A percentile compares a stretch with the other conserved stretches of the same genome.
phyloP scores from a whole-genome alignment of 2,329 filamentous ascomycete genomes.

The Colletotrichum limetticola region DNA sequence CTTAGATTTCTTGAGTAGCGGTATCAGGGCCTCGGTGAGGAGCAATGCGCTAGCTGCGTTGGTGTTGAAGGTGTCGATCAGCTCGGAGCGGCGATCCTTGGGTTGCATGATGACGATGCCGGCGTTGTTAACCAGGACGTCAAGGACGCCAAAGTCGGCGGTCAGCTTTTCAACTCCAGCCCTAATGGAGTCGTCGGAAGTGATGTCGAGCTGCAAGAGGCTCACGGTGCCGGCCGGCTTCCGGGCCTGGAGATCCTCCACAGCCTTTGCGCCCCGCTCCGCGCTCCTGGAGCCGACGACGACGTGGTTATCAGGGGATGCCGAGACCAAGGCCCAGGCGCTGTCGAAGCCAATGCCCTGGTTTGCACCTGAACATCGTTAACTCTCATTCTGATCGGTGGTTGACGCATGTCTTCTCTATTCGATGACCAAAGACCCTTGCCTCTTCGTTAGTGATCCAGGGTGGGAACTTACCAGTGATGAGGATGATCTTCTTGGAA shows the following conservation, averaged over 20 bases:
- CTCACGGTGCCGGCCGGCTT: conserved; percentile 67
- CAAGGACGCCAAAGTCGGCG: conserved; percentile 58
- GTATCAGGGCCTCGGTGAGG: conserved; percentile 44
- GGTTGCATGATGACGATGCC: conserved; percentile 65
- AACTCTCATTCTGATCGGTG: background rate
- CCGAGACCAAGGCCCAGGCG: conserved; percentile 45
- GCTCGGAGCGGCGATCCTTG: conserved; percentile 63
- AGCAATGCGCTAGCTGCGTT: conserved; percentile 45
- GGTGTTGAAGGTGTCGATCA: conserved; percentile 59
- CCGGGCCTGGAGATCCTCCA: conserved; percentile 44
- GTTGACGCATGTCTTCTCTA: no score
- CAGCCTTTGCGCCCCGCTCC: conserved; percentile 49
- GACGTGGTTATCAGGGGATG: conserved; percentile 51
- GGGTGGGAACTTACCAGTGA: background rate
- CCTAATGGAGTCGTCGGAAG: conserved; percentile 66
- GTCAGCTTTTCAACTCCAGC: conserved; percentile 63
- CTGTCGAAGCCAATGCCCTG: conserved; percentile 59
- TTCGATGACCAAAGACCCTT: background rate
- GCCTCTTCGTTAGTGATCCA: no score
- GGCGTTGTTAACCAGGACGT: conserved; percentile 69
- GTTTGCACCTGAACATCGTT: conserved; percentile 48
- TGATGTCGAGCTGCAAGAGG: conserved; percentile 66
- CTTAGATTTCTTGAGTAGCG: conserved; percentile 43
- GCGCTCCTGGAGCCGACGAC: conserved; percentile 49
- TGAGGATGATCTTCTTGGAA: background rate